A percentile compares a stretch with the other conserved stretches of the same genome.
phyloP scores from a whole-genome alignment of 2,329 filamentous ascomycete genomes.

The Aureobasidium sp. region DNA sequence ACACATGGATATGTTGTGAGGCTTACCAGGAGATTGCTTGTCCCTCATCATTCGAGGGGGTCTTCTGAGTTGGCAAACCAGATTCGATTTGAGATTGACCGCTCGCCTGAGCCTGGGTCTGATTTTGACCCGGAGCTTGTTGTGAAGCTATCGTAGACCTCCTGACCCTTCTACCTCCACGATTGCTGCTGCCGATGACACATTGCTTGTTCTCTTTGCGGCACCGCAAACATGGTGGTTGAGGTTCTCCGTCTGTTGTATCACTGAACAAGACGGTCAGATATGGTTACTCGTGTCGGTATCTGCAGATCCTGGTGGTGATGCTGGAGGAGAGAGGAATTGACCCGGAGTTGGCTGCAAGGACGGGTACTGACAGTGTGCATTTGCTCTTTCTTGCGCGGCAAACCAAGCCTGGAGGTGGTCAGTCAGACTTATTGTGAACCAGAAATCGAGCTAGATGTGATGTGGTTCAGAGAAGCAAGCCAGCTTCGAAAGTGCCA shows the following conservation, averaged over 20 bases:
- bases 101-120: slow-evolving; percentile 18
- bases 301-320: too few species aligned
- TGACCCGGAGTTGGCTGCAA: not conserved
- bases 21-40: not conserved
- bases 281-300: not conserved
- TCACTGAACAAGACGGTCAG: slow-evolving; percentile 17
- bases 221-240: slow-evolving; percentile 49
- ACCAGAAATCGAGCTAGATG: not conserved
- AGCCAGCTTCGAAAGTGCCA: not conserved
- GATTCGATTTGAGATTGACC: not conserved
- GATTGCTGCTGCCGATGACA: slow-evolving; percentile 51
- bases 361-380: slow-evolving; percentile 37
- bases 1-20: not conserved
- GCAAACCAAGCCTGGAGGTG: slow-evolving; percentile 36
- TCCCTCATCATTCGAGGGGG: slow-evolving; percentile 15
- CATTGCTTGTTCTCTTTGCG: slow-evolving; percentile 51
- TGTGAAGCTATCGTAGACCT: slow-evolving; percentile 36
- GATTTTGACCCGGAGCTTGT: slow-evolving; percentile 18
- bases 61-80: slow-evolving; percentile 16
- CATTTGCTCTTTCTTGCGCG: slow-evolving; percentile 44
- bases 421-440: not conserved
- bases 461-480: not conserved
- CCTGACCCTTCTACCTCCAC: slow-evolving; percentile 50
- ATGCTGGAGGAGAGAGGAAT: too few species aligned
- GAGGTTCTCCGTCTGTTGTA: slow-evolving; percentile 41